Percentiles rank a stretch among this genome's conserved stretches.
Conservation (phyloP, 768 basidiomycete species). For the Suillus cothurnatus region DNA sequence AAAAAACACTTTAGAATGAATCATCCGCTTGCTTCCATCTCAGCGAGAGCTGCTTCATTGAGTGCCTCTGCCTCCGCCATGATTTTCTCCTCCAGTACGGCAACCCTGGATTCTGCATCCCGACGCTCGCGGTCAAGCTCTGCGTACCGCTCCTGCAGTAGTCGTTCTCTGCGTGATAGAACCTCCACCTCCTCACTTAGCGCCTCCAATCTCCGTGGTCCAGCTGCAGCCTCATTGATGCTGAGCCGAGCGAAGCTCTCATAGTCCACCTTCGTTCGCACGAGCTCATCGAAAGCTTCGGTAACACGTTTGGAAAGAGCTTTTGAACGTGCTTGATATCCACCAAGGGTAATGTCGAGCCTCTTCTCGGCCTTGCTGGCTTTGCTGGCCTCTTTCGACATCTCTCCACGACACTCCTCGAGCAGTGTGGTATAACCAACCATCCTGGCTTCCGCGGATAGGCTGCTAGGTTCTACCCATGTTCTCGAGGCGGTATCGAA, state of each 20-base stretch:
- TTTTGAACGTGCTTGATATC: constrained; percentile 79
- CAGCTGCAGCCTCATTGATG: constrained; percentile 70
- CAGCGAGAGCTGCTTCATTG: constrained; percentile 75
- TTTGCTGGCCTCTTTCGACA: constrained; percentile 81
- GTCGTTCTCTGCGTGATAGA: constrained; percentile 73
- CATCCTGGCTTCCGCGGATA: constrained; percentile 62
- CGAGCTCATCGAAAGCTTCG: constrained; percentile 71
- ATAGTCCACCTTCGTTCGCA: constrained; percentile 66
- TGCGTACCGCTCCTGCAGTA: constrained; percentile 82
- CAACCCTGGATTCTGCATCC: constrained; percentile 60
- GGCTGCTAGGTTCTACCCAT: constrained; percentile 68
- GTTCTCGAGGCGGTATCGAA: constrained; percentile 55
- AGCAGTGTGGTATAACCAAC: constrained; percentile 67
- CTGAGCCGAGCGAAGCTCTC: constrained; percentile 80
- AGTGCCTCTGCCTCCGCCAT: constrained; percentile 83
- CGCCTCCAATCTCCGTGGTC: constrained; percentile 75
- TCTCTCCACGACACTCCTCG: constrained; percentile 61
- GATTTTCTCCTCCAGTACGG: constrained; percentile 77
- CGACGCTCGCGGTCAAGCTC: constrained; percentile 75
- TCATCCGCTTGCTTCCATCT: constrained; percentile 45
- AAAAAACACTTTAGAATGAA: constrained; percentile 7
- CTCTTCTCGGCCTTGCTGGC: constrained; percentile 91
- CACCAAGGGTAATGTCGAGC: constrained; percentile 83
- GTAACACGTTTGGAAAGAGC: constrained; percentile 63
- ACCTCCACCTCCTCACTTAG: constrained; percentile 86